A percentile compares a stretch with the other conserved stretches of the same genome.
These are phyloP conservation scores for Neonectria sp. DNA, from an alignment of 2,329 filamentous ascomycete genomes.

Conservation along the genomic window DNA sequence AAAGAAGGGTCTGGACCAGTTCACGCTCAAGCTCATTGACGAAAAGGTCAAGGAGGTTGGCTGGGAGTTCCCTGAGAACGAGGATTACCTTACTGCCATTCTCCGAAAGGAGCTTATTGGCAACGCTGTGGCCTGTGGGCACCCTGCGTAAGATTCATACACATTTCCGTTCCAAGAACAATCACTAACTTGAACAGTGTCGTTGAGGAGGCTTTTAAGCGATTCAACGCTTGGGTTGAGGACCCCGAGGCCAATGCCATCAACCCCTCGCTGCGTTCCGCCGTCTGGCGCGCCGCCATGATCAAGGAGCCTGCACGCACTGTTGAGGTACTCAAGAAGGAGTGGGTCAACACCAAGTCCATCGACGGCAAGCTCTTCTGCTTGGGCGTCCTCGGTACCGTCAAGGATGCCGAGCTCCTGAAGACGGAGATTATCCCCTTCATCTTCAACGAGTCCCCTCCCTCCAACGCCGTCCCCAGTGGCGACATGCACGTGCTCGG, in stretches of 20 bases:
- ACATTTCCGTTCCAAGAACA: not conserved
- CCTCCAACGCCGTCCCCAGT: slow-evolving; percentile 77
- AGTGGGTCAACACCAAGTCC: slow-evolving; percentile 86
- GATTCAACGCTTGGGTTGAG: slow-evolving; percentile 85
- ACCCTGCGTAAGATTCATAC: slow-evolving; percentile 73
- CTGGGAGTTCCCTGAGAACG: slow-evolving; percentile 84
- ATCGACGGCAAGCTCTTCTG: slow-evolving; percentile 94
- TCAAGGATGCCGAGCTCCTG: slow-evolving; percentile 78
- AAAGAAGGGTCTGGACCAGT: slow-evolving; percentile 81
- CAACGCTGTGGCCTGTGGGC: slow-evolving; percentile 81
- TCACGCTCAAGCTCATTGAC: slow-evolving; percentile 82
- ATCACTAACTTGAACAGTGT: slow-evolving; percentile 63
- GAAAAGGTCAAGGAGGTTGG: slow-evolving; percentile 84
- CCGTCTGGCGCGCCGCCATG: slow-evolving; percentile 86
- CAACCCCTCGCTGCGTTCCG: slow-evolving; percentile 84
- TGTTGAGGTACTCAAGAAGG: slow-evolving; percentile 84
- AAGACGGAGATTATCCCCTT: slow-evolving; percentile 78
- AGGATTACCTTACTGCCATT: slow-evolving; percentile 87
- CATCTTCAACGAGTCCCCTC: slow-evolving; percentile 78
- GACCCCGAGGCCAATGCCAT: slow-evolving; percentile 79
- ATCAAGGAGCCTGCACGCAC: slow-evolving; percentile 77
- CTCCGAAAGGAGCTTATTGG: slow-evolving; percentile 86
- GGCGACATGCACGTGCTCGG: slow-evolving; percentile 91
- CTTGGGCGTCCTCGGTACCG: slow-evolving; percentile 81
- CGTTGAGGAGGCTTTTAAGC: slow-evolving; percentile 80